Evolutionary conservation across 148 eudicot species (phyloP).

Genomic region (Silene uniflora): DNA sequence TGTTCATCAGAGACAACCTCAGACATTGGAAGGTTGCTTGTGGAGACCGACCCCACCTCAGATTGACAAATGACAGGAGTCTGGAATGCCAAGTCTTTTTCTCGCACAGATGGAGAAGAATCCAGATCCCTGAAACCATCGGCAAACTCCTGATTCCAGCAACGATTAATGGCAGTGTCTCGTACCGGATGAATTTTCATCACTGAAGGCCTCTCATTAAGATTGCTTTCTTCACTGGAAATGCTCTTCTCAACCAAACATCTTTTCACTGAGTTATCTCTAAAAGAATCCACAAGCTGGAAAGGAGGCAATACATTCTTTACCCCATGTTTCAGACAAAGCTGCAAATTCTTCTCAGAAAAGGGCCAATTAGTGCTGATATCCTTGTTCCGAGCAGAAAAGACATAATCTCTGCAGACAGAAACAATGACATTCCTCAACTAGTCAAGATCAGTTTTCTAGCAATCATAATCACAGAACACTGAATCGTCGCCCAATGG

Average conservation of each 20-base stretch:
- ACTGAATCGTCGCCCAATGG: not conserved
- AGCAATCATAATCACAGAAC: not conserved
- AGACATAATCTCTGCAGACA: conserved; percentile 71
- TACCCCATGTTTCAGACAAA: conserved; percentile 64
- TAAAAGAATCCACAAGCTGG: conserved; percentile 41
- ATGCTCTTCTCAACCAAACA: conserved; percentile 30
- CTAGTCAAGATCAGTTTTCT: not conserved
- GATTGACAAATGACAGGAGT: conserved; percentile 32
- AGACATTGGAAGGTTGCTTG: conserved; percentile 34
- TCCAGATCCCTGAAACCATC: conserved; percentile 26
- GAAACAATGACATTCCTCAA: conserved; percentile 17
- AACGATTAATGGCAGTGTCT: conserved; percentile 11
- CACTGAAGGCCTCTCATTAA: conserved; percentile 25
- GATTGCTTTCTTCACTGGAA: conserved; percentile 38
- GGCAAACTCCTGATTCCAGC: conserved; percentile 27
- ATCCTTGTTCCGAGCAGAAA: conserved; percentile 58
- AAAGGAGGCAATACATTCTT: conserved; percentile 80
- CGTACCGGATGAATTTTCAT: conserved; percentile 21
- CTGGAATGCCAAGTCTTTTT: conserved; percentile 34
- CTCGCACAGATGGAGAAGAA: conserved; percentile 36
- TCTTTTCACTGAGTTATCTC: conserved; percentile 29
- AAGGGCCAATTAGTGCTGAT: conserved; percentile 81
- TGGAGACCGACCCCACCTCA: conserved; percentile 40
- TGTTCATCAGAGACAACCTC: conserved; percentile 33
- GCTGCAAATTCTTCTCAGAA: conserved; percentile 61